Evolutionary conservation across 2,329 filamentous ascomycete species (phyloP), one percentile per base, ranked within the genome.

Genomic region (Ascomycota sp.): DNA sequence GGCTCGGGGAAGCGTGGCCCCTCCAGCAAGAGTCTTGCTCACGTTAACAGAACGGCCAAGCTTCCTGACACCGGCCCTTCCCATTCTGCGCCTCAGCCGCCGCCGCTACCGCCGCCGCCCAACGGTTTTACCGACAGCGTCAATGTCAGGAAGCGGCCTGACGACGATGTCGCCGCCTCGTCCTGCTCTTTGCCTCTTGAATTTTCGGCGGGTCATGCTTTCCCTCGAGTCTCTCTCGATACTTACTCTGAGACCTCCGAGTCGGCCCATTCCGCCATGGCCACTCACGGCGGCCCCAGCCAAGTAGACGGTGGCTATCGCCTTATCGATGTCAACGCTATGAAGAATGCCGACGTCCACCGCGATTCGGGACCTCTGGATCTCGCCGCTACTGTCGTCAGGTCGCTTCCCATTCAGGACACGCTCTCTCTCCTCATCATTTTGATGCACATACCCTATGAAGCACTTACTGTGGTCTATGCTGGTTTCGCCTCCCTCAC

Each of bases 341-440:
- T 69, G 47, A 75, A 75, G 51, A 69, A 75, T 41, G 61, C 64
- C 39, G 63, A 74, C 35, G 64, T 76, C 32, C 75, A 78, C 45
- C 73, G 73, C 41, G 71, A 77, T 47, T 61, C 72, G 32, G 77
- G 77, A 34, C 71, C 79, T 28, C 56, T 92, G 40, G 74, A 79
- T 43, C 63, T 91, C 39, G 76, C 78, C 38, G 69, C 80, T 41
- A 93, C 83, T 32, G 86, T 95, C 43, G 69, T 95, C 49, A 74
- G 73, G 44, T 82, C 83, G 30, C 86, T 85, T 44, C 86, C 86
- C 31, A 72, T 93, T 47, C 79, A 82, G 57, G 86, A 95, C 57
- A 93, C 86, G 36, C 81, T 94, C 55, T 83, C 86, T 48, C 93
- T 95, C 45, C 72, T 95, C 51, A 93, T 94, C 55, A 79, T 94